Evolutionary conservation across 148 eudicot species (phyloP).

Genomic region (Suaeda aralocaspica): DNA sequence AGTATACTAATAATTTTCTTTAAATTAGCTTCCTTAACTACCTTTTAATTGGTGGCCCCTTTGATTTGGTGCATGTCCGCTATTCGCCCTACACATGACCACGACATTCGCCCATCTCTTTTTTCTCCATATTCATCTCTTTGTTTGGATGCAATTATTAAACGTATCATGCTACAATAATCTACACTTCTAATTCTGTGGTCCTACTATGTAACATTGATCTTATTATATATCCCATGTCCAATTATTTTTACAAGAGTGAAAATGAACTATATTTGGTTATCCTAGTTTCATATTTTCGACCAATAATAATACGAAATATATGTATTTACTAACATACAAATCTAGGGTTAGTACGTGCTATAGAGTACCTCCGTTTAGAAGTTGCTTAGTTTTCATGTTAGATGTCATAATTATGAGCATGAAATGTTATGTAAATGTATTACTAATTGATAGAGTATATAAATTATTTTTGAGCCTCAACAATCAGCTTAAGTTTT

Average conservation of each 20-base stretch:
- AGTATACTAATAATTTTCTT: background rate
- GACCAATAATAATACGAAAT: background rate
- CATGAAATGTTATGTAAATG: too few relatives aligned
- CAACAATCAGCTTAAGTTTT: too few relatives aligned
- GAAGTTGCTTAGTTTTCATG: too few relatives aligned
- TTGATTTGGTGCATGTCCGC: conserved; percentile 14
- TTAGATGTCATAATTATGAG: too few relatives aligned
- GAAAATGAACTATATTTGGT: background rate
- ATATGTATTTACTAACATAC: too few relatives aligned
- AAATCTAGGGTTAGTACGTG: background rate
- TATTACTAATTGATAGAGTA: too few relatives aligned
- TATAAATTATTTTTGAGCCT: too few relatives aligned
- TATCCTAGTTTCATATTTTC: conserved; percentile 1
- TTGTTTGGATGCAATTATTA: conserved; percentile 13
- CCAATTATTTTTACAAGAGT: conserved; percentile 1
- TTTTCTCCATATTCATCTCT: background rate
- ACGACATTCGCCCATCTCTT: background rate
- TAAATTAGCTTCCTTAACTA: background rate
- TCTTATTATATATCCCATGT: background rate
- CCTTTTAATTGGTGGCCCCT: conserved; percentile 14
- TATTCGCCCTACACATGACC: conserved; percentile 15
- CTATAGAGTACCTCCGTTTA: too few relatives aligned
- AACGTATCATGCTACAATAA: background rate
- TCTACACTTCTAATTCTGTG: background rate
- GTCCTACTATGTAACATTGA: conserved; percentile 10